Base-by-base conservation (phyloP, 129 eudicot species). In the Glebionis coronaria region DNA sequence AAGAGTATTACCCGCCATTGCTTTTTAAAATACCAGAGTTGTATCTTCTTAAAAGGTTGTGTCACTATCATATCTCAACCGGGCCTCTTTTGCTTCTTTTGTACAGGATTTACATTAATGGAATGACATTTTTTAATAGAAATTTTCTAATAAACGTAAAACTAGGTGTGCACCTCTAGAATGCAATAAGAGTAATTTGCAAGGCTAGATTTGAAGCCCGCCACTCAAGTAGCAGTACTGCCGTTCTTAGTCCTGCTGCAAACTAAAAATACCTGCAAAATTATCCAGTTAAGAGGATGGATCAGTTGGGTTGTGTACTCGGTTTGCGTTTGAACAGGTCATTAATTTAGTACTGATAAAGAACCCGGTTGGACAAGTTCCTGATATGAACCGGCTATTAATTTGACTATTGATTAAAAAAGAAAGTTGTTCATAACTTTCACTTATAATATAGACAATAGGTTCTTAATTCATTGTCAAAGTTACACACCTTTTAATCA, bases 161-260 rank as follows among this genome's bases (percentile, higher is more conserved):
- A 61, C 40, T 14, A 49, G 60, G 62, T 42, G 68, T 4, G 67
- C 78, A 90, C 97, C 97, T 82, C 87, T 83, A 90, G 91, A 88
- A 92, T 82, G 94, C 96, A 78, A 82, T 73, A 80, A 65, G 75
- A 81, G 77, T 79, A 82, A 84, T 69, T 88, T 88, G 90, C 97
- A 86, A 89, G 97, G 96, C 87, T 80, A 93, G 95, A 92, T 78
- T 82, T 31, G 85, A 88, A 88, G 90, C 85, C 92, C 74, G 87
- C 96, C 87, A 86, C 88, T 82, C 79, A 75, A 79, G 95, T 86
- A 85, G 90, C 95, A 81, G 88, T 86, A 80, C 82, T 64, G 79
- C 80, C 81, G 82, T 83, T 85, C 94, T 88, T 87, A 85, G 88
- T 88, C 97, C 91, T 82, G 98, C 96, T 86, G 95, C 95, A 93